phyloP scores from a whole-genome alignment of 495 filamentous ascomycete genomes.

The Delitschia confertaspora region DNA sequence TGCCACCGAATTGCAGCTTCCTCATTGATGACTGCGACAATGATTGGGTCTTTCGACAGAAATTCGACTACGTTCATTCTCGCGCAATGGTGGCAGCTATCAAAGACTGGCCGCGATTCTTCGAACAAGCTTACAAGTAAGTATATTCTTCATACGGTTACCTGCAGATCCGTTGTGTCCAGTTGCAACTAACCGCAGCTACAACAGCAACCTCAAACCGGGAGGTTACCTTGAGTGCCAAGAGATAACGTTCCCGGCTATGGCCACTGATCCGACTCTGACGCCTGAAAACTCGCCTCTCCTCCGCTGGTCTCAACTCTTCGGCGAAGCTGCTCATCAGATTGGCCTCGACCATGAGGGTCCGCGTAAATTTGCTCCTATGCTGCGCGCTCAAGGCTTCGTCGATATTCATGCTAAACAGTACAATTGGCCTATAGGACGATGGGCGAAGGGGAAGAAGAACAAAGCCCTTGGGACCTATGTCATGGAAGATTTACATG shows the following conservation, averaged over 20 bases:
- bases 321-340: constrained; percentile 7
- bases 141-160: neutral
- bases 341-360: constrained; percentile 9
- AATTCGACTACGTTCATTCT: constrained; percentile 24
- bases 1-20: constrained; percentile 25
- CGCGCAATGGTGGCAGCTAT: constrained; percentile 20
- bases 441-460: constrained; percentile 23
- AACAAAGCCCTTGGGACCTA: constrained; percentile 18
- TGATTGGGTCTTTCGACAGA: constrained; percentile 18
- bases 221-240: constrained; percentile 24
- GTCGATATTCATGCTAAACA: constrained; percentile 13
- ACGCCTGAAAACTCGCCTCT: constrained; percentile 7
- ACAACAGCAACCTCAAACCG: constrained; percentile 17
- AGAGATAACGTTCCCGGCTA: constrained; percentile 14
- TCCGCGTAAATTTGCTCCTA: neutral
- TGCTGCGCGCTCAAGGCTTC: constrained; percentile 9
- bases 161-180: neutral
- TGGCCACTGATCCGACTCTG: constrained; percentile 10
- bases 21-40: constrained; percentile 20
- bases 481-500: constrained; percentile 13
- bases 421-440: constrained; percentile 23
- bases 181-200: neutral
- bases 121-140: constrained; percentile 15
- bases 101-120: constrained; percentile 18
- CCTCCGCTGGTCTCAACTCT: constrained; percentile 14